phyloP scores from a whole-genome alignment of 441 rosid genomes.

The Jatropha podagrica region DNA sequence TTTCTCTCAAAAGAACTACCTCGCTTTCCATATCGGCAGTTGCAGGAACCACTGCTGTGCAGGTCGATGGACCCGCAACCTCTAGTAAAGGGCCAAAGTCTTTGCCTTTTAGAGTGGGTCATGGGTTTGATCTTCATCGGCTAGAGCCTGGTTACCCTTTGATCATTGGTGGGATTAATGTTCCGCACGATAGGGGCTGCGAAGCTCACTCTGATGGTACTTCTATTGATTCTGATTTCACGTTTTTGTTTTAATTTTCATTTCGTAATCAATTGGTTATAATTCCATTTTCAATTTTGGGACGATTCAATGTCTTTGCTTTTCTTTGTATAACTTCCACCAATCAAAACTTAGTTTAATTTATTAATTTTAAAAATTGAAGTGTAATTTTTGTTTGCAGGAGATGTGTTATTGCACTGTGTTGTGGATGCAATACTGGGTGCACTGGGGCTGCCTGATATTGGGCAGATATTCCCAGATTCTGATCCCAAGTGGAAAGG shows the following conservation, averaged over 20 bases:
- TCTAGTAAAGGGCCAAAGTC: constrained; percentile 44
- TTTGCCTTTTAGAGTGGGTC: constrained; percentile 86
- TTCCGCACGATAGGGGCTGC: constrained; percentile 90
- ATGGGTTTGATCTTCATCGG: constrained; percentile 91
- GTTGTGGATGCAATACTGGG: constrained; percentile 98
- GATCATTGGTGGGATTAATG: constrained; percentile 88
- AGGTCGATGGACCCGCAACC: constrained; percentile 42
- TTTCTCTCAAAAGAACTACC: constrained; percentile 21
- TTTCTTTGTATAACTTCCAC: constrained; percentile 5
- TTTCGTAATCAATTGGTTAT: neutral
- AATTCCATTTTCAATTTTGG: constrained; percentile 4
- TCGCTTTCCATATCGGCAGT: constrained; percentile 38
- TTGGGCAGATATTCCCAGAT: constrained; percentile 95
- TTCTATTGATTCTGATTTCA: neutral
- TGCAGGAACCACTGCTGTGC: constrained; percentile 39
- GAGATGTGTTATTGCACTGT: constrained; percentile 95
- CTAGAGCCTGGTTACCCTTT: constrained; percentile 90
- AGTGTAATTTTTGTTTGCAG: constrained; percentile 33
- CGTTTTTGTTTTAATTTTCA: neutral
- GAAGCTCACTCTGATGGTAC: constrained; percentile 98
- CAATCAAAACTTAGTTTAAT: neutral
- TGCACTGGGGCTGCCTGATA: constrained; percentile 94
- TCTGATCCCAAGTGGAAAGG: constrained; percentile 96
- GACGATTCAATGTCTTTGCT: constrained; percentile 1
- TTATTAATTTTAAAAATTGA: constrained; percentile 6